Conservation (phyloP, 73 alveolate genomes). For the Symbiodinium natans region DNA sequence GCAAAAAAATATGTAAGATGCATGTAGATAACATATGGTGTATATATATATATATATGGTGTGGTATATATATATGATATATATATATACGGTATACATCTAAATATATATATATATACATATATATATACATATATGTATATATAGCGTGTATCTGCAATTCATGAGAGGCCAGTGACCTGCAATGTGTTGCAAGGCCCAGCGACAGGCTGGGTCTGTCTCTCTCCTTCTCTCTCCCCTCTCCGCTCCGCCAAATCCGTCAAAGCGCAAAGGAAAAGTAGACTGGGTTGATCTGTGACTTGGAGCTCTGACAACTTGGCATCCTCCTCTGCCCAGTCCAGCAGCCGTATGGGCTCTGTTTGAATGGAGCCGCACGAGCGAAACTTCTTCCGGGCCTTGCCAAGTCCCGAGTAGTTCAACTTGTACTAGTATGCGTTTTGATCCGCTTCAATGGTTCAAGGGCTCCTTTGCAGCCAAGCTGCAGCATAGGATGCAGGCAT, state of each 20-base stretch:
- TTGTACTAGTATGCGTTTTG: too few relatives aligned
- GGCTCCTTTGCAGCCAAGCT: not conserved
- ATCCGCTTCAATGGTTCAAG: not conserved
- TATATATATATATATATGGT: not conserved
- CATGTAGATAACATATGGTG: not conserved
- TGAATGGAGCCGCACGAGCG: slow-evolving; percentile 47
- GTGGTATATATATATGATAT: not conserved
- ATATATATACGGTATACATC: not conserved
- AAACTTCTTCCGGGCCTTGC: slow-evolving; percentile 9
- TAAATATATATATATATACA: too few relatives aligned
- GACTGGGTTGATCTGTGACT: slow-evolving; percentile 57
- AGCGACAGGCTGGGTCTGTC: not conserved
- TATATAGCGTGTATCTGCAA: not conserved
- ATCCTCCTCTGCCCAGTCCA: slow-evolving; percentile 35
- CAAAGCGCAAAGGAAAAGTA: slow-evolving; percentile 18
- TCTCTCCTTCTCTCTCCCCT: too few relatives aligned
- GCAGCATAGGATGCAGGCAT: not conserved
- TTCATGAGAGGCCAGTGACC: not conserved
- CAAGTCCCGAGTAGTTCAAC: not conserved
- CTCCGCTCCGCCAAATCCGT: too few relatives aligned
- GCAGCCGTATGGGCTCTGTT: slow-evolving; percentile 16
- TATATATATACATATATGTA: too few relatives aligned
- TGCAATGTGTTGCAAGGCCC: not conserved
- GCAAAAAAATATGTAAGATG: not conserved
- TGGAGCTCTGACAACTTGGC: not conserved